Evolutionary conservation across 2,329 filamentous ascomycete genomes (phyloP), one percentile per base, ranked within the genome.

Genomic region (Decorospora gaudefroyi): DNA sequence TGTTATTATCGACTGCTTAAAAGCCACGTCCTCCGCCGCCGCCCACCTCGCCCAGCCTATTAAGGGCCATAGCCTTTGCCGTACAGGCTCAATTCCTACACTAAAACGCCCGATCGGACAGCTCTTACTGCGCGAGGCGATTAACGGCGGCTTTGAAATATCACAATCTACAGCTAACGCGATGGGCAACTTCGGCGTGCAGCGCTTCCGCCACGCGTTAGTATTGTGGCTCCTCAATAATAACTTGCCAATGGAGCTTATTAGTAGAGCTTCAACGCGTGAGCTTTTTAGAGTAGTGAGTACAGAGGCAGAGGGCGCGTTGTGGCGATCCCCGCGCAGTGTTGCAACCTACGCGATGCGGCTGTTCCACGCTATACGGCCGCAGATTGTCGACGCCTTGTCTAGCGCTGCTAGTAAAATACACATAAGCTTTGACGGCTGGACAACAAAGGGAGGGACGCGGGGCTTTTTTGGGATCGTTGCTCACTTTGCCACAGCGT

Each of bases 361-460:
- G 11, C 16, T 47, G 10, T 47, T 28, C 33, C 10, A 11, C 7
- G 3, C 6, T n/a, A 19, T 42, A 25, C 15, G 28, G 7, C 44
- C 33, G 4, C 32, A 38, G 13, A 16, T 47, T 38, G 32, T 42
- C 15, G 2, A 23, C 9, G 33, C 31, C 8, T n/a, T 42, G 15
- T 32, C 15, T 10, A n/a, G 6, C 6, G 37, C 38, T 21, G 17
- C 10, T 10, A 33, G 42, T n/a, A 45, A 45, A 31, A 39, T 34
- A 12, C 28, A 45, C 26, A 26, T 39, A 33, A 22, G 29, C 29
- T 42, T 33, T 26, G 29, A 42, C 16, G 16, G 38, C n/a, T n/a
- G n/a, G n/a, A n/a, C n/a, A n/a, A n/a, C n/a, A n/a, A n/a, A n/a
- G n/a, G n/a, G n/a, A n/a, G 29, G 38, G 13, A 42, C 31, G 13